Percentiles rank a stretch among this genome's conserved stretches.
These are phyloP conservation scores for Trichoderma gracile DNA, from an alignment of 2,329 filamentous ascomycete genomes.

Conservation along the genomic window DNA sequence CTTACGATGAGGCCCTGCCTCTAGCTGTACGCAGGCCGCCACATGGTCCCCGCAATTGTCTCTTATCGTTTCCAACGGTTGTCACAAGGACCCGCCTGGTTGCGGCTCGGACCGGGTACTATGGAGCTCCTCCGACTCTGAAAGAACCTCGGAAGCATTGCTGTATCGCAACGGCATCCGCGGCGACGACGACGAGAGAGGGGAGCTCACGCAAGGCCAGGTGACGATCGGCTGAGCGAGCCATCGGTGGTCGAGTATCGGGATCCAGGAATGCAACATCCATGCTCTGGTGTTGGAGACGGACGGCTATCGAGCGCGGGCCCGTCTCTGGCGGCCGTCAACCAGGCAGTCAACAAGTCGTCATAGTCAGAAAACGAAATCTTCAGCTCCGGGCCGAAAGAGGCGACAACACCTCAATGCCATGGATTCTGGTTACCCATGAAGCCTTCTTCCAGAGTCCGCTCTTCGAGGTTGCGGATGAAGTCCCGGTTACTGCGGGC, in stretches of 20 bases:
- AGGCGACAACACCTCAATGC: conserved; percentile 56
- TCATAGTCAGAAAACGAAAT: not conserved
- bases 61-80: not conserved
- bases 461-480: conserved; percentile 90
- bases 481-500: conserved; percentile 76
- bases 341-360: not conserved
- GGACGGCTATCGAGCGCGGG: not conserved
- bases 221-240: not conserved
- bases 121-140: not conserved
- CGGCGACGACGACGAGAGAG: not conserved
- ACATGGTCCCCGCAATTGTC: not conserved
- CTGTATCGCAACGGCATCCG: not conserved
- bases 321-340: not conserved
- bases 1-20: not conserved
- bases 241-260: not conserved
- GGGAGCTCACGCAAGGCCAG: not conserved
- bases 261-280: not conserved
- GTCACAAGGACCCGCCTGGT: not conserved
- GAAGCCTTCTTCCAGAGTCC: conserved; percentile 90
- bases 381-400: not conserved
- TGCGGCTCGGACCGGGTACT: not conserved
- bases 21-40: not conserved
- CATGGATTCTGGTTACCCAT: conserved; percentile 66
- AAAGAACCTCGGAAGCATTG: not conserved
- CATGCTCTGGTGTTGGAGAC: not conserved